Evolutionary conservation across 495 filamentous ascomycete species (phyloP).

Genomic region (Penicillium soppii): DNA sequence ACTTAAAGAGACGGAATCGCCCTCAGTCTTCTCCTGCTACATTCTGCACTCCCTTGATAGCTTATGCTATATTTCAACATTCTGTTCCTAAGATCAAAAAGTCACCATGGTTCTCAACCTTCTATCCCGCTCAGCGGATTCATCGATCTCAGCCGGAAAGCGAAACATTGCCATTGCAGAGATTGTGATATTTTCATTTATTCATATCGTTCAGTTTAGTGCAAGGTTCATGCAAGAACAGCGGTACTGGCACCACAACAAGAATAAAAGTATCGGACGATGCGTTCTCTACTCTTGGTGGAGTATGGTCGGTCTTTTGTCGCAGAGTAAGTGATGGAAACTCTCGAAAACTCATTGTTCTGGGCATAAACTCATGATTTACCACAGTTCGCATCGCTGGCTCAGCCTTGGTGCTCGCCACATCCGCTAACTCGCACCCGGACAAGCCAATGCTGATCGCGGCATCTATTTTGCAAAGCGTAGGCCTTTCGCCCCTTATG

Average conservation of each 20-base stretch:
- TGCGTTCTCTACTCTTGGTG: conserved; percentile 32
- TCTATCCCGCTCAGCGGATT: neutral
- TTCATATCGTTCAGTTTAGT: conserved; percentile 22
- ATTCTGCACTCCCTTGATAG: neutral
- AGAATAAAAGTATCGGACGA: conserved; percentile 16
- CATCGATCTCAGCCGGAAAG: conserved; percentile 17
- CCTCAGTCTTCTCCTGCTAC: neutral
- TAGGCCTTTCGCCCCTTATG: conserved; percentile 35
- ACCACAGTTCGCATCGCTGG: conserved; percentile 30
- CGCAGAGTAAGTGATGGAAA: conserved; percentile 23
- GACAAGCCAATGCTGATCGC: conserved; percentile 23
- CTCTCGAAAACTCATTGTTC: neutral
- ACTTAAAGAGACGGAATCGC: neutral
- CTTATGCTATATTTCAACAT: no score
- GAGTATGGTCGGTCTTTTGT: conserved; percentile 29
- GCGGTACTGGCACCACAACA: conserved; percentile 34
- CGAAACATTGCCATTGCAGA: conserved; percentile 30
- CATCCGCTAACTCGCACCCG: conserved; percentile 15
- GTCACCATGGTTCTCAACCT: conserved; percentile 1
- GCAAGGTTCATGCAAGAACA: conserved; percentile 30
- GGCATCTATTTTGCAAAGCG: conserved; percentile 26
- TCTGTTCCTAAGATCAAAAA: neutral
- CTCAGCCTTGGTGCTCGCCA: conserved; percentile 27
- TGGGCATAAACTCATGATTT: neutral
- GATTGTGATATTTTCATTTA: conserved; percentile 25